Evolutionary conservation across 2,329 filamentous ascomycete genomes (phyloP).

Genomic region (Tothia fuscella): DNA sequence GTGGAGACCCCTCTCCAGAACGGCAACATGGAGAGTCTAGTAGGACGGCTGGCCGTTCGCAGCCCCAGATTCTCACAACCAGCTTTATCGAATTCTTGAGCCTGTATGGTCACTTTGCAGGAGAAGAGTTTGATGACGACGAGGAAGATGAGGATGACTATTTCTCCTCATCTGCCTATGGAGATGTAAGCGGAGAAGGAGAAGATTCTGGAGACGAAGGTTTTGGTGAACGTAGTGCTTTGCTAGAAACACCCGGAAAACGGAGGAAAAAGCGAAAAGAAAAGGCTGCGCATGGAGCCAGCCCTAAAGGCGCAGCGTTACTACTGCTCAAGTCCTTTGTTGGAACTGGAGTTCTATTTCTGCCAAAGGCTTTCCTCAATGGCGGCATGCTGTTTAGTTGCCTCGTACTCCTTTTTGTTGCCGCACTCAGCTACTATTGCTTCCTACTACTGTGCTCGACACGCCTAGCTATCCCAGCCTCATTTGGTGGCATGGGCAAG

Average conservation of each 20-base stretch:
- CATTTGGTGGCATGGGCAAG: slow-evolving; percentile 93
- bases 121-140: slow-evolving; percentile 87
- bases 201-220: slow-evolving; percentile 51
- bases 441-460: slow-evolving; percentile 89
- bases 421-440: slow-evolving; percentile 86
- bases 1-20: slow-evolving; percentile 47
- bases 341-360: slow-evolving; percentile 86
- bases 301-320: slow-evolving; percentile 65
- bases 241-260: slow-evolving; percentile 53
- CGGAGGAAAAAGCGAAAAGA: slow-evolving; percentile 66
- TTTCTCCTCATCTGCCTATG: slow-evolving; percentile 67
- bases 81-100: slow-evolving; percentile 95
- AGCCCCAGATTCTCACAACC: slow-evolving; percentile 63
- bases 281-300: slow-evolving; percentile 64
- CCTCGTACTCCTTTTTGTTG: slow-evolving; percentile 74
- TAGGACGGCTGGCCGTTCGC: slow-evolving; percentile 17
- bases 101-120: slow-evolving; percentile 93
- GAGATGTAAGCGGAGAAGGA: slow-evolving; percentile 32
- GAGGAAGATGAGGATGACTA: slow-evolving; percentile 71
- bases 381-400: slow-evolving; percentile 97
- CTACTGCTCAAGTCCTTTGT: slow-evolving; percentile 95
- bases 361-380: slow-evolving; percentile 86
- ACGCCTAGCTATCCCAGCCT: slow-evolving; percentile 75
- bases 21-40: slow-evolving; percentile 18
- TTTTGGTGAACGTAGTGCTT: slow-evolving; percentile 69